These are phyloP conservation scores for Malassezia psittaci DNA, from an alignment of 1,284 basidiomycete genomes.

Conservation along the genomic window DNA sequence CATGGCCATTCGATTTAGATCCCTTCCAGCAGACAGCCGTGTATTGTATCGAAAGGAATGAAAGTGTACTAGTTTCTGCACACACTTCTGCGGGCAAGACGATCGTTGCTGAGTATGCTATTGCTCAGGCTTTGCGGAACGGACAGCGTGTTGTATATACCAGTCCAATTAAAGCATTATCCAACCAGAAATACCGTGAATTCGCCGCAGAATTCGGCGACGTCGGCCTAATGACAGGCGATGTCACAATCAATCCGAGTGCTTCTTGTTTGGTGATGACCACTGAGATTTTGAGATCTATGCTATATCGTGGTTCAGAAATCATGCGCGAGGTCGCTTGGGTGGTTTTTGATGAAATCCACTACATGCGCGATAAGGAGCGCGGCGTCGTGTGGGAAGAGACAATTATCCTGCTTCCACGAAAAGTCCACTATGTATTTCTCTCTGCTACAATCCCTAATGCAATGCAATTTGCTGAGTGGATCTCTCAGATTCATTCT, in stretches of 20 bases:
- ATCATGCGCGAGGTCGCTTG: slow-evolving; percentile 99
- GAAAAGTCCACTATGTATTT: slow-evolving; percentile 93
- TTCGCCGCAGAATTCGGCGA: slow-evolving; percentile 93
- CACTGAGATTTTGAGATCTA: slow-evolving; percentile 96
- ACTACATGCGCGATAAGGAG: slow-evolving; percentile 96
- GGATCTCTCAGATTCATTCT: slow-evolving; percentile 93
- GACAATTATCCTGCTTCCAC: slow-evolving; percentile 92
- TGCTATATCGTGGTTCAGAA: slow-evolving; percentile 97
- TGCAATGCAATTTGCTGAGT: slow-evolving; percentile 98
- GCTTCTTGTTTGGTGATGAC: slow-evolving; percentile 99
- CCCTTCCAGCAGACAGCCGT: slow-evolving; percentile 95
- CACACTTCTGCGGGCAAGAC: slow-evolving; percentile 98
- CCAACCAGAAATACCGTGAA: slow-evolving; percentile 98
- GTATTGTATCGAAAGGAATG: slow-evolving; percentile 87
- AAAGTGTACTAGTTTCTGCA: slow-evolving; percentile 95
- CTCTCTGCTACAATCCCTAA: slow-evolving; percentile 99
- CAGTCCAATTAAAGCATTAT: slow-evolving; percentile 96
- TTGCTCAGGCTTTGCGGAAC: slow-evolving; percentile 82
- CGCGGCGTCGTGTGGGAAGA: slow-evolving; percentile 60
- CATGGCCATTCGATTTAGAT: slow-evolving; percentile 92
- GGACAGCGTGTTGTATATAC: slow-evolving; percentile 98
- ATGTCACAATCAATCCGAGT: slow-evolving; percentile 97
- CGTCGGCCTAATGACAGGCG: slow-evolving; percentile 97
- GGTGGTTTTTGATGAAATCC: slow-evolving; percentile 99
- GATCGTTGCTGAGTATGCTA: slow-evolving; percentile 97